Evolutionary conservation across 495 filamentous ascomycete species (phyloP).

Genomic region (Xylaria intraflava): DNA sequence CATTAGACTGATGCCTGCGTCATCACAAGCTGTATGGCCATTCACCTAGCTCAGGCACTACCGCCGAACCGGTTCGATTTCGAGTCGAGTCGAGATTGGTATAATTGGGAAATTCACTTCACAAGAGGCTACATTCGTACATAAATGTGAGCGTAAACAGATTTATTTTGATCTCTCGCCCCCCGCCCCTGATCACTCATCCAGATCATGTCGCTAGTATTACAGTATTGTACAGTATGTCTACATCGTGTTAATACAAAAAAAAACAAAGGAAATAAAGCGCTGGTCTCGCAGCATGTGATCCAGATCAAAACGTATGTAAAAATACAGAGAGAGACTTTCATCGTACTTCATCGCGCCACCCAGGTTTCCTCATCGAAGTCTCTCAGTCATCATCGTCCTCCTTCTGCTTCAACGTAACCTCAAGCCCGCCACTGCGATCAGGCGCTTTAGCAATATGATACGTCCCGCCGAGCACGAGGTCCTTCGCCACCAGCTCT

Average conservation of each 20-base stretch:
- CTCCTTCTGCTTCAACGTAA: constrained; percentile 21
- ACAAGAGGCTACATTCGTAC: too few species aligned
- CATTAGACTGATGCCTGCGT: too few species aligned
- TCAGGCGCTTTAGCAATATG: constrained; percentile 45
- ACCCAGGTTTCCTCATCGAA: too few species aligned
- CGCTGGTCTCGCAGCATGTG: background rate
- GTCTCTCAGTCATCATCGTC: constrained; percentile 23
- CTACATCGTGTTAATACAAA: background rate
- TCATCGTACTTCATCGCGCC: background rate
- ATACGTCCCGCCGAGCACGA: constrained; percentile 71
- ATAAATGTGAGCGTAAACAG: too few species aligned
- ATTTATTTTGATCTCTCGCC: too few species aligned
- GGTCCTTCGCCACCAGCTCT: constrained; percentile 81
- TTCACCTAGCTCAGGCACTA: too few species aligned
- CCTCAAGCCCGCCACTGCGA: constrained; percentile 20
- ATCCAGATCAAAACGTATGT: background rate
- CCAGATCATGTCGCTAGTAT: background rate
- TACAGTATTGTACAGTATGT: constrained; percentile 1
- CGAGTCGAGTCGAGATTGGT: too few species aligned
- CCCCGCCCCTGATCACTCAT: too few species aligned
- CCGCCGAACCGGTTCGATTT: too few species aligned
- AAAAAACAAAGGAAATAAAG: constrained; percentile 3
- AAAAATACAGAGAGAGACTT: background rate
- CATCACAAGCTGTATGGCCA: too few species aligned
- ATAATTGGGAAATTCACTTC: too few species aligned